phyloP scores from a whole-genome alignment of 1,284 basidiomycete genomes.

The Dichomitus squalens region DNA sequence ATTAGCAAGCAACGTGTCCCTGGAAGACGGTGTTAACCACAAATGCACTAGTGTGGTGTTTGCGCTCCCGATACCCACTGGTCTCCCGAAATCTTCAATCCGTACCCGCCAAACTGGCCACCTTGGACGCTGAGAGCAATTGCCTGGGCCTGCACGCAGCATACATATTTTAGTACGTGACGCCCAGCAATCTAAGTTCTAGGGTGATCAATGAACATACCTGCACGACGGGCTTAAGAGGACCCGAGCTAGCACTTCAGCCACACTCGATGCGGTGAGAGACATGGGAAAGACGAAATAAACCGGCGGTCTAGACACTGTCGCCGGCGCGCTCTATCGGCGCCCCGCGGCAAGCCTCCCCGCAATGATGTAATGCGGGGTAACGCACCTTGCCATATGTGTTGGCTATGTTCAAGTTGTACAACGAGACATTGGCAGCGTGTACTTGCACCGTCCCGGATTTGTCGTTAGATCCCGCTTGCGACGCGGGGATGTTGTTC shows the following conservation, averaged over 20 bases:
- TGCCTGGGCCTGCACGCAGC: conserved; percentile 41
- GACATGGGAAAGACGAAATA: background rate
- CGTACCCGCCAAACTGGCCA: conserved; percentile 51
- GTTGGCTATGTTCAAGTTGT: conserved; percentile 58
- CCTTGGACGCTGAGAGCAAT: conserved; percentile 57
- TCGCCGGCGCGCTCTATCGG: background rate
- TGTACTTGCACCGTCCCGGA: conserved; percentile 56
- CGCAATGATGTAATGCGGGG: conserved; percentile 3
- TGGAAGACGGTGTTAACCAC: conserved; percentile 5
- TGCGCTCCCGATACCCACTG: conserved; percentile 38
- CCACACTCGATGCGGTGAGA: background rate
- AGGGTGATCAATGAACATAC: conserved; percentile 12
- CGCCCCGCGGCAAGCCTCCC: conserved; percentile 1
- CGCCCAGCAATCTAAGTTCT: background rate
- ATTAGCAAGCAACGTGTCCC: conserved; percentile 43
- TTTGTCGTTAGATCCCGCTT: conserved; percentile 53
- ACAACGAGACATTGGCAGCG: conserved; percentile 52
- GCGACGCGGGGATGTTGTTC: conserved; percentile 41
- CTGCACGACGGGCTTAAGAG: conserved; percentile 18
- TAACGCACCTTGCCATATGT: conserved; percentile 43
- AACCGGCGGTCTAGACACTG: background rate
- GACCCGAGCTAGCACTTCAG: background rate
- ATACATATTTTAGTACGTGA: conserved; percentile 2
- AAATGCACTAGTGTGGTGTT: background rate
- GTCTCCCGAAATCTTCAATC: conserved; percentile 52